A percentile compares a stretch with the other conserved stretches of the same genome.
Evolutionary conservation across 176 grass and related monocot species (phyloP).

Genomic region (Bromus sterilis): DNA sequence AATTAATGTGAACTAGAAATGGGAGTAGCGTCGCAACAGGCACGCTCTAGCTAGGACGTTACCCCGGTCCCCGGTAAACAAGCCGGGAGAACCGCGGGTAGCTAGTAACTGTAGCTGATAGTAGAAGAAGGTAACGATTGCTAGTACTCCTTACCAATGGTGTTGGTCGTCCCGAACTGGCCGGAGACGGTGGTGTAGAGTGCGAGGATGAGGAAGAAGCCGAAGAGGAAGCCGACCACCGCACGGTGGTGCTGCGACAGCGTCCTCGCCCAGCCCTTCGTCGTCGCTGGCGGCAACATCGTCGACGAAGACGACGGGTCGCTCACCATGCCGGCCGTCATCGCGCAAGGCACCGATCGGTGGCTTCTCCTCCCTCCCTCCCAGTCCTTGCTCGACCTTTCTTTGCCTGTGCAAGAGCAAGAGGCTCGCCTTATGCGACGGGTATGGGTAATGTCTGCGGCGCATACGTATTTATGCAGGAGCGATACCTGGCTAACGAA

Average conservation of each 20-base stretch:
- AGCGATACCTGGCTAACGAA: no score
- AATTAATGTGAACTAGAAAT: no score
- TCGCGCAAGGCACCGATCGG: neutral
- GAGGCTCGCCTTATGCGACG: neutral
- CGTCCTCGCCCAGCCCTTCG: slow-evolving; percentile 3
- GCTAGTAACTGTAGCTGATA: neutral
- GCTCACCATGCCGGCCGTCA: neutral
- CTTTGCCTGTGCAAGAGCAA: neutral
- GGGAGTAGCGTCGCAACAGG: no score
- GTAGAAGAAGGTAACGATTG: neutral
- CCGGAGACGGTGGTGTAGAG: slow-evolving; percentile 16
- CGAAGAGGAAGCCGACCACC: slow-evolving; percentile 22
- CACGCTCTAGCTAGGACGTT: neutral
- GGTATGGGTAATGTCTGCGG: neutral
- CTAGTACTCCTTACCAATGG: neutral
- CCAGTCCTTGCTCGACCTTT: neutral
- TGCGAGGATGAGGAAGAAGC: slow-evolving; percentile 35
- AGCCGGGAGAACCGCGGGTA: neutral
- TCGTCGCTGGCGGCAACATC: neutral
- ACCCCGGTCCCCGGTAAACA: neutral
- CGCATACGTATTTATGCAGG: neutral
- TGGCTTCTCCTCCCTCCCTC: neutral
- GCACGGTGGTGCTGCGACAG: slow-evolving; percentile 18
- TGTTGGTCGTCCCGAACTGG: neutral
- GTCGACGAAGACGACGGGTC: neutral